Conservation (phyloP, 176 grass and related monocot species). For the Stipa capillata region DNA sequence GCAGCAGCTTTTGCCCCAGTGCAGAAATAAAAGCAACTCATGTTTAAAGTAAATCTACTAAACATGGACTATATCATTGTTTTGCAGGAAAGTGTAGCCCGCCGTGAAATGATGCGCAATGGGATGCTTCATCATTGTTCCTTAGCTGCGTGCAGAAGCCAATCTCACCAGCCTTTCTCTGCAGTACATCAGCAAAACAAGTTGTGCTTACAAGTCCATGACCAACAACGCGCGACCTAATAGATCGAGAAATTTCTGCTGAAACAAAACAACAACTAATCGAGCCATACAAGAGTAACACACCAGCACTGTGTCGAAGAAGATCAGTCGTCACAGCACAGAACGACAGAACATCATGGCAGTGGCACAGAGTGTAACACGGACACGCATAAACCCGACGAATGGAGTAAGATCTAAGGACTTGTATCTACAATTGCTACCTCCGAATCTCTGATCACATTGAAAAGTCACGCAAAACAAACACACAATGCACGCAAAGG, state of each 20-base stretch:
- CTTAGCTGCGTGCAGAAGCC: background rate
- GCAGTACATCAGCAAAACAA: background rate
- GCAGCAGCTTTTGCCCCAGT: slow-evolving; percentile 18
- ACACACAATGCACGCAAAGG: slow-evolving; percentile 2
- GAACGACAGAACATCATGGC: background rate
- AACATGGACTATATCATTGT: slow-evolving; percentile 13
- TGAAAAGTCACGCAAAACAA: slow-evolving; percentile 22
- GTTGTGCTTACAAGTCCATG: background rate
- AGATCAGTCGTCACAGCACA: background rate
- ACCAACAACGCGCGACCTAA: background rate
- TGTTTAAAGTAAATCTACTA: background rate
- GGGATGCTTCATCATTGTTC: slow-evolving; percentile 1
- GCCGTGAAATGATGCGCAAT: background rate
- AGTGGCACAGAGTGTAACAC: background rate
- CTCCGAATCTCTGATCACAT: slow-evolving; percentile 8
- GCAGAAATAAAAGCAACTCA: background rate
- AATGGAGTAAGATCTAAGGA: slow-evolving; percentile 1
- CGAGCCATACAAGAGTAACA: background rate
- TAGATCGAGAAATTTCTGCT: background rate
- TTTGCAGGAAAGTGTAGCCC: slow-evolving; percentile 10
- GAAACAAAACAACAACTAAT: background rate
- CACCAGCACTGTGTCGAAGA: background rate
- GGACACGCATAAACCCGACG: background rate
- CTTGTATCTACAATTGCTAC: slow-evolving; percentile 29
- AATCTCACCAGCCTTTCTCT: background rate